Evolutionary conservation across 169 alveolate species (phyloP), one percentile per base, ranked within the genome.

Genomic region (Hepatocystis sp.): DNA sequence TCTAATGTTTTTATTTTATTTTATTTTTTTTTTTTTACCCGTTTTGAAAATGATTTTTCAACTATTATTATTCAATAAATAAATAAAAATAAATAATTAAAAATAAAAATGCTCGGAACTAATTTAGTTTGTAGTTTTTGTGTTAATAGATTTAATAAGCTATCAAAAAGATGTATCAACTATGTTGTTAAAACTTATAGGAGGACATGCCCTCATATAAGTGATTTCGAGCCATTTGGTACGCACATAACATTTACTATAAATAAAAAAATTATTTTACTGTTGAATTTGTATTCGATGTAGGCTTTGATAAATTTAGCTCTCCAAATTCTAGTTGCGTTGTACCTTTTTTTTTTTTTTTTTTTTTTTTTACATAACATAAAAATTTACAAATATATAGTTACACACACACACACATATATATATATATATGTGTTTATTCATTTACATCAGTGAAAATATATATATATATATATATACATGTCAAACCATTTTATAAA

Each of bases 141-240:
- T 64, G 63, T 61, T 27, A 81, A 81, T 4, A 81, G 28, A 51
- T 81, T 81, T 81, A 81, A 63, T 27, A 51, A 56, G 25, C 21
- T 63, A 51, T 81, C 89, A 34, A 81, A 27, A 51, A 81, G 27
- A 64, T 81, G 81, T 55, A 46, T 81, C 27, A 52, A 17, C 19
- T 81, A 49, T 61, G 19, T 81, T 7, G 56, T 81, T 23, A 81
- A 63, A 65, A 81, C 84, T 56, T 81, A 81, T 66, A 81, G 63
- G 63, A 61, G 89, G 53, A 63, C 89, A 25, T 81, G 89, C 3
- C 89, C 89, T 34, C 89, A 81, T 55, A 81, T 81, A 34, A 81
- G 89, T 56, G 89, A 81, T 56, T 81, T 81, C 60, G 89, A 81
- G 61, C 89, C 89, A 10, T 81, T 81, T 46, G 81, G 89, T 81